phyloP scores from a whole-genome alignment of 2,329 filamentous ascomycete genomes.

The Rutstroemia sp. region DNA sequence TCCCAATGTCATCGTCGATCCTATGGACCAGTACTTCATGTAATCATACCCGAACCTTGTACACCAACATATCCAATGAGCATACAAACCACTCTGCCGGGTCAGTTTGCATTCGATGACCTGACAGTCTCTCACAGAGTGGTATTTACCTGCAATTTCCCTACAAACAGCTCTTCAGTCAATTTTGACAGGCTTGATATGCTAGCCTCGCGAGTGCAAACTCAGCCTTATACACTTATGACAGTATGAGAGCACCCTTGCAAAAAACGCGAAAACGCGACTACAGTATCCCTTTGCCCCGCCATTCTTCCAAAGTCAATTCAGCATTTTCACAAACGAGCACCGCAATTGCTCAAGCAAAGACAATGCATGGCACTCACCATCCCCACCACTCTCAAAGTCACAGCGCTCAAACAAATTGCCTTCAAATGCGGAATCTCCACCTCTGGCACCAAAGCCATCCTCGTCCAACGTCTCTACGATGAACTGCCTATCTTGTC shows the following conservation, averaged over 20 bases:
- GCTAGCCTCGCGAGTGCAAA: neutral
- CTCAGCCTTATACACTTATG: neutral
- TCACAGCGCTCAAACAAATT: slow-evolving; percentile 47
- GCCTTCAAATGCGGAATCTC: slow-evolving; percentile 54
- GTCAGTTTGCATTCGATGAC: too few species aligned
- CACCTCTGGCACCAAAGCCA: slow-evolving; percentile 51
- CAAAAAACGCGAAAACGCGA: neutral
- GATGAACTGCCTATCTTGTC: slow-evolving; percentile 27
- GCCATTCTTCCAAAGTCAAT: neutral
- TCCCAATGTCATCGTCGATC: too few species aligned
- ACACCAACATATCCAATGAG: too few species aligned
- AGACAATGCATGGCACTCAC: slow-evolving; percentile 27
- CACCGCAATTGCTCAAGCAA: neutral
- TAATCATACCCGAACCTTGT: too few species aligned
- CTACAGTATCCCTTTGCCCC: neutral
- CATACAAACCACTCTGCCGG: too few species aligned
- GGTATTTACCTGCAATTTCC: too few species aligned
- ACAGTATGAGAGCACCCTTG: neutral
- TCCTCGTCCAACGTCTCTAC: slow-evolving; percentile 44
- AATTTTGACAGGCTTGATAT: neutral
- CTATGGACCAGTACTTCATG: too few species aligned
- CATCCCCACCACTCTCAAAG: slow-evolving; percentile 36
- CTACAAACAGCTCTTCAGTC: too few species aligned
- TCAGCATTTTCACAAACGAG: neutral
- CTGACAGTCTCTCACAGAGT: too few species aligned